Percentiles rank a stretch among this genome's conserved stretches.
phyloP scores from a whole-genome alignment of 371 early-diverging fungal genomes.

The Lichtheimia hyalospora region DNA sequence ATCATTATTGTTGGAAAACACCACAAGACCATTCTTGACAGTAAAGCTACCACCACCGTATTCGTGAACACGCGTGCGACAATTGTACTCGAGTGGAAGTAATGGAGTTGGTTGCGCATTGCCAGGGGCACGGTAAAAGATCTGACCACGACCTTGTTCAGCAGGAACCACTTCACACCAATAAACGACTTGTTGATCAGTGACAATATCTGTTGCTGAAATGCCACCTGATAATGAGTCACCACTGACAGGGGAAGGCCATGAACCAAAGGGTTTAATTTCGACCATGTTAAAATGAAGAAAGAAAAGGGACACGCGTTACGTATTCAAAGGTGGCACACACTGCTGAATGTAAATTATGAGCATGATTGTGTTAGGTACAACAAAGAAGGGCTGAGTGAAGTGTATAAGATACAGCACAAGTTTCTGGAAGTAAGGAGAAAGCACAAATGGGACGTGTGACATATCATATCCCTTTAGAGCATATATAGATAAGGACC shows the following conservation, averaged over 20 bases:
- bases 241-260: constrained; percentile 46
- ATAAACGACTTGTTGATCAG: constrained; percentile 32
- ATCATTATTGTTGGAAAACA: constrained; percentile 66
- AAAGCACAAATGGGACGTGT: too few relatives aligned
- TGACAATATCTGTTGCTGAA: constrained; percentile 23
- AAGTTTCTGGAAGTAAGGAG: too few relatives aligned
- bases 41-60: constrained; percentile 73
- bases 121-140: constrained; percentile 22
- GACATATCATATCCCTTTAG: too few relatives aligned
- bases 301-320: not conserved
- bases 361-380: too few relatives aligned
- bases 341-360: too few relatives aligned
- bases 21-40: constrained; percentile 52
- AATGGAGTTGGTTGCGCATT: constrained; percentile 11
- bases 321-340: too few relatives aligned
- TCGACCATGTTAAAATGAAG: not conserved
- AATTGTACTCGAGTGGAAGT: constrained; percentile 36
- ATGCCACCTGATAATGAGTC: constrained; percentile 35
- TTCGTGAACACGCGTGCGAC: constrained; percentile 68
- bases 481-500: too few relatives aligned
- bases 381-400: too few relatives aligned
- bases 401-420: too few relatives aligned
- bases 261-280: constrained; percentile 39
- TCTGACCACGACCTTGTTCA: constrained; percentile 44
- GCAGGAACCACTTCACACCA: constrained; percentile 36